Conservation (phyloP, 257 asterid genomes). For the Ajuga chamaepitys region DNA sequence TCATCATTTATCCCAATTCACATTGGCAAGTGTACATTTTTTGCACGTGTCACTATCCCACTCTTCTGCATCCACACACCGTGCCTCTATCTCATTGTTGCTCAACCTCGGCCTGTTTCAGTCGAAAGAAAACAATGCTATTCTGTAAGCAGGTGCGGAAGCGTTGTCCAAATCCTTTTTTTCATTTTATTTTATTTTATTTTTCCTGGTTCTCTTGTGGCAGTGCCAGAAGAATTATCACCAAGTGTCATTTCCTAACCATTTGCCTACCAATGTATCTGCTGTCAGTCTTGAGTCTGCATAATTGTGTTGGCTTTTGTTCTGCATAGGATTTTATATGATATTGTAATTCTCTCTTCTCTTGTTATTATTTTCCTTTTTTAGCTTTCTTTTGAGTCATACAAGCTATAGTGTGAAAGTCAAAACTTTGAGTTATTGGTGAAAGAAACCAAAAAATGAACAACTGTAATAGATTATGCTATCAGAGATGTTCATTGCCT, state of each 20-base stretch:
- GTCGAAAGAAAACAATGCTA: constrained; percentile 25
- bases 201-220: background rate
- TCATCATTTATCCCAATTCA: constrained; percentile 27
- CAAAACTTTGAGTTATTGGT: constrained; percentile 32
- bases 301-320: constrained; percentile 37
- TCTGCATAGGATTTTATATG: constrained; percentile 36
- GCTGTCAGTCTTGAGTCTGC: constrained; percentile 19
- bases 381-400: constrained; percentile 34
- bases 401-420: constrained; percentile 58
- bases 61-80: constrained; percentile 2
- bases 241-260: constrained; percentile 20
- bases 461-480: constrained; percentile 46
- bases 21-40: constrained; percentile 75
- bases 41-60: constrained; percentile 49
- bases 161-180: constrained; percentile 70
- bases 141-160: constrained; percentile 61
- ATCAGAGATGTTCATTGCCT: constrained; percentile 24
- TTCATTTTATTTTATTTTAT: background rate
- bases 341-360: constrained; percentile 28
- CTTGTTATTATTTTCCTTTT: too few relatives aligned
- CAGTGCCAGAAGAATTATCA: constrained; percentile 4
- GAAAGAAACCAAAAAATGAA: background rate
- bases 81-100: constrained; percentile 23
- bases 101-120: constrained; percentile 92
- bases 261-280: constrained; percentile 14